phyloP scores from a whole-genome alignment of 305 asterid genomes.

The Plantago coronopus region DNA sequence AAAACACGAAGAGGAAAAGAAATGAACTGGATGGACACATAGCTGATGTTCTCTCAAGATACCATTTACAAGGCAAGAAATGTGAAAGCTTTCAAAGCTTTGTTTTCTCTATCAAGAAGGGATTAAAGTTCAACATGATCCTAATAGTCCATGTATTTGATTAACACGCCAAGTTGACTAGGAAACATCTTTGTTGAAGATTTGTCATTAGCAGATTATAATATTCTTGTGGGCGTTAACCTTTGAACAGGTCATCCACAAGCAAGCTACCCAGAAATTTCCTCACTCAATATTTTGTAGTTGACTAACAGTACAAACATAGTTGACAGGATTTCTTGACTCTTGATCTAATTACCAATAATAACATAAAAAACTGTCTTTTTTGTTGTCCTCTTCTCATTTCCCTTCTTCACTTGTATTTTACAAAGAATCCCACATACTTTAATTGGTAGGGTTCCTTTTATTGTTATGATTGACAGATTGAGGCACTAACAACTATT shows the following conservation, averaged over 20 bases:
- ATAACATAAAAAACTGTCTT: background rate
- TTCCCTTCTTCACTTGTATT: background rate
- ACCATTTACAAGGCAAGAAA: conserved; percentile 4
- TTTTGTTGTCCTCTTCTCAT: background rate
- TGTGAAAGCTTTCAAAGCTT: background rate
- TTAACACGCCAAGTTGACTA: conserved; percentile 32
- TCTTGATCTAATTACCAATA: background rate
- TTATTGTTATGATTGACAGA: background rate
- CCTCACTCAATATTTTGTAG: conserved; percentile 20
- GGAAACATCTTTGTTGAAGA: conserved; percentile 17
- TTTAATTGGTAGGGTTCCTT: background rate
- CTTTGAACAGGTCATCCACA: conserved; percentile 20
- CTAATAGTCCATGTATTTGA: conserved; percentile 14
- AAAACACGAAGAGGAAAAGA: conserved; percentile 22
- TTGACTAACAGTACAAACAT: conserved; percentile 10
- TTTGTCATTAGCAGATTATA: background rate
- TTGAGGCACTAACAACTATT: background rate
- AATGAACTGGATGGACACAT: conserved; percentile 21
- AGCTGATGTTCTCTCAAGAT: conserved; percentile 5
- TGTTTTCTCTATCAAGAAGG: background rate
- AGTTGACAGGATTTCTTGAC: conserved; percentile 7
- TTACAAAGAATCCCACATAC: background rate
- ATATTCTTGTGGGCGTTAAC: background rate
- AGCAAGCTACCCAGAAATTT: conserved; percentile 13
- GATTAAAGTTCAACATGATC: conserved; percentile 2